These are phyloP conservation scores for Cavenderia fasciculata DNA, from an alignment of 78 protist species.

Conservation along the genomic window DNA sequence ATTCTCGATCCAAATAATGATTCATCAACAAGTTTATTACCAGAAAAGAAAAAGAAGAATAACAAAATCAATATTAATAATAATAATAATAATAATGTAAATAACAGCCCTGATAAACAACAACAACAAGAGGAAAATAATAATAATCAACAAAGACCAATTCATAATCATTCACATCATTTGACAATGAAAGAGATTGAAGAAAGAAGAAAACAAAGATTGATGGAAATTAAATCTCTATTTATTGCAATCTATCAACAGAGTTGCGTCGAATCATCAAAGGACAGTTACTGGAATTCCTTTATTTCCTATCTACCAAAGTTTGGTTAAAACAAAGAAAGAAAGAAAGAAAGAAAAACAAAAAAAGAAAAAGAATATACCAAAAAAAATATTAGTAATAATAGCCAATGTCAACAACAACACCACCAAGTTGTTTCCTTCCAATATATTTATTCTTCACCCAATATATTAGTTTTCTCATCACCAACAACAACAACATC, in stretches of 20 bases:
- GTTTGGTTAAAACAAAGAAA: slow-evolving; percentile 56
- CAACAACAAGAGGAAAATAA: too few relatives aligned
- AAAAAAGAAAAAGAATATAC: too few relatives aligned
- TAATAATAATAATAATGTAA: slow-evolving; percentile 4
- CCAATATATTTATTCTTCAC: too few relatives aligned
- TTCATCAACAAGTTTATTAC: too few relatives aligned
- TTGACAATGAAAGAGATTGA: slow-evolving; percentile 23
- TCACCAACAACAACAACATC: too few relatives aligned
- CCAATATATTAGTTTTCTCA: too few relatives aligned
- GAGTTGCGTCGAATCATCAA: slow-evolving; percentile 5
- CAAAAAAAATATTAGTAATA: too few relatives aligned
- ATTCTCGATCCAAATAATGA: background rate
- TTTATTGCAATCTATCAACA: slow-evolving; percentile 44
- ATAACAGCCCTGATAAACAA: too few relatives aligned
- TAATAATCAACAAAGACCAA: background rate
- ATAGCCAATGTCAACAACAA: too few relatives aligned
- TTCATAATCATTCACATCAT: background rate
- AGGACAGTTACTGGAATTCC: slow-evolving; percentile 57
- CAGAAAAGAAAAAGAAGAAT: too few relatives aligned
- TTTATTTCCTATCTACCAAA: slow-evolving; percentile 41
- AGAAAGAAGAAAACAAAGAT: slow-evolving; percentile 57
- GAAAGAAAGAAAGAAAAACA: too few relatives aligned
- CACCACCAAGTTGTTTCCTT: too few relatives aligned
- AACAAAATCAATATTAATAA: slow-evolving; percentile 2
- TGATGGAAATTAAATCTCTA: slow-evolving; percentile 15